Evolutionary conservation across 2,329 filamentous ascomycete species (phyloP).

Genomic region (Penicillium brasilianum): DNA sequence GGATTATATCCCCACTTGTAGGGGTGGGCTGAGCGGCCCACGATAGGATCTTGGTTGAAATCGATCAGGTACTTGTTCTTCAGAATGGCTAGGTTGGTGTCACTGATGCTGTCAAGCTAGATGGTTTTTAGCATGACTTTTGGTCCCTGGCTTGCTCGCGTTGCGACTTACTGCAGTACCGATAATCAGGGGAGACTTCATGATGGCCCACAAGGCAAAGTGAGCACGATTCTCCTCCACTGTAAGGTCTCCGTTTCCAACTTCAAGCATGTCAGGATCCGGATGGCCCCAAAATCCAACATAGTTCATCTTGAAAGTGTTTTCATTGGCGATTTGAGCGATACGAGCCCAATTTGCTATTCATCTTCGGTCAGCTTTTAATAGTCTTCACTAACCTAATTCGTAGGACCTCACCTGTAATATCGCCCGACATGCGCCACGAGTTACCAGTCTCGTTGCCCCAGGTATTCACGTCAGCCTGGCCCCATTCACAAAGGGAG

Average conservation of each 20-base stretch:
- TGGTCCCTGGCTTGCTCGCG: neutral
- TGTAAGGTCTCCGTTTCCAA: slow-evolving; percentile 57
- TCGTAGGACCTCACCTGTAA: slow-evolving; percentile 28
- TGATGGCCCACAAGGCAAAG: slow-evolving; percentile 58
- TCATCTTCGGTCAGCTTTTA: neutral
- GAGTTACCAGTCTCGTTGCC: slow-evolving; percentile 56
- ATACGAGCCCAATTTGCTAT: slow-evolving; percentile 38
- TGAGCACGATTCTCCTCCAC: slow-evolving; percentile 55
- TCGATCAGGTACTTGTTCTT: slow-evolving; percentile 47
- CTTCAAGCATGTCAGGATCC: slow-evolving; percentile 58
- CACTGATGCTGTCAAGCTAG: slow-evolving; percentile 44
- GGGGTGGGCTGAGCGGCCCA: slow-evolving; percentile 52
- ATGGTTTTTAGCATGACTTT: neutral
- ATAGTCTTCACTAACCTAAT: neutral
- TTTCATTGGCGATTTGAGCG: slow-evolving; percentile 55
- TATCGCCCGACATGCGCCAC: slow-evolving; percentile 48
- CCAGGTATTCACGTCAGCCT: slow-evolving; percentile 57
- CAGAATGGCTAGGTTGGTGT: slow-evolving; percentile 48
- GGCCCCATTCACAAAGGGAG: slow-evolving; percentile 61
- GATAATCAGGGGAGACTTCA: slow-evolving; percentile 59
- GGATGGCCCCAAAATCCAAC: slow-evolving; percentile 57
- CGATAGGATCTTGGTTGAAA: slow-evolving; percentile 55
- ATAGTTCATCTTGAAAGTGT: slow-evolving; percentile 52
- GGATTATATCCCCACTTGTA: slow-evolving; percentile 46
- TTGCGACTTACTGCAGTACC: slow-evolving; percentile 42